A percentile compares a stretch with the other conserved stretches of the same genome.
These are phyloP conservation scores for Durotheca rogersii DNA, from an alignment of 495 filamentous ascomycete species.

Conservation along the genomic window DNA sequence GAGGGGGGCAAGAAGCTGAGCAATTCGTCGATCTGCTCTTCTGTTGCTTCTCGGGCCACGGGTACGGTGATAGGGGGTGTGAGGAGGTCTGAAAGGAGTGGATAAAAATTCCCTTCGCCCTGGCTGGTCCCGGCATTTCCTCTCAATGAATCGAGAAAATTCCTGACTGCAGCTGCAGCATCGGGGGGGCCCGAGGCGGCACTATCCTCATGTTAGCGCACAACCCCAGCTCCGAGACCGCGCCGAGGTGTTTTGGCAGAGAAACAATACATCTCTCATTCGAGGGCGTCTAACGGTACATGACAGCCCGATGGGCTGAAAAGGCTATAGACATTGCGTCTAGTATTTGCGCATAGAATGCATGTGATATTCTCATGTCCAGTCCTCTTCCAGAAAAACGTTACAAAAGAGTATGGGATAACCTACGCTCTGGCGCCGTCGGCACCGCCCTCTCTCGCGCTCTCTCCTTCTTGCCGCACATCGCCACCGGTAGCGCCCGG, in stretches of 20 bases:
- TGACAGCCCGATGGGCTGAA: conserved; percentile 15
- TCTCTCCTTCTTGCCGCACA: conserved; percentile 83
- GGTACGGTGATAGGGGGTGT: conserved; percentile 72
- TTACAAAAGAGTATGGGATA: conserved; percentile 46
- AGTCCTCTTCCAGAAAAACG: conserved; percentile 32
- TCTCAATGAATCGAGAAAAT: conserved; percentile 82
- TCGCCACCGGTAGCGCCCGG: conserved; percentile 85
- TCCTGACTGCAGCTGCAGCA: conserved; percentile 73
- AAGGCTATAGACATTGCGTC: conserved; percentile 1
- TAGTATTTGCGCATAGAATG: conserved; percentile 24
- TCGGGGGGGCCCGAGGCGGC: conserved; percentile 45
- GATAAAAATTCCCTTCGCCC: conserved; percentile 64
- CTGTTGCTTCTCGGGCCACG: conserved; percentile 65
- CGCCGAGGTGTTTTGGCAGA: too few species aligned
- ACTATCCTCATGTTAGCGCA: conserved; percentile 43
- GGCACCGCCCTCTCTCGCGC: conserved; percentile 84
- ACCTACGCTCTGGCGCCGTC: conserved; percentile 99
- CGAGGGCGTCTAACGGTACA: conserved; percentile 35
- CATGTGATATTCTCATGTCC: conserved; percentile 33
- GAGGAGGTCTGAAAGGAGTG: conserved; percentile 85
- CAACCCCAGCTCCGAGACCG: too few species aligned
- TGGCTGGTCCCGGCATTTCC: conserved; percentile 46
- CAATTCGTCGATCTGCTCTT: conserved; percentile 67
- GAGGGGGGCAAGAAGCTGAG: conserved; percentile 71
- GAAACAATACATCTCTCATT: conserved; percentile 29